Conservation (phyloP, 1,284 basidiomycete genomes). For the Tausonia pullulans region DNA sequence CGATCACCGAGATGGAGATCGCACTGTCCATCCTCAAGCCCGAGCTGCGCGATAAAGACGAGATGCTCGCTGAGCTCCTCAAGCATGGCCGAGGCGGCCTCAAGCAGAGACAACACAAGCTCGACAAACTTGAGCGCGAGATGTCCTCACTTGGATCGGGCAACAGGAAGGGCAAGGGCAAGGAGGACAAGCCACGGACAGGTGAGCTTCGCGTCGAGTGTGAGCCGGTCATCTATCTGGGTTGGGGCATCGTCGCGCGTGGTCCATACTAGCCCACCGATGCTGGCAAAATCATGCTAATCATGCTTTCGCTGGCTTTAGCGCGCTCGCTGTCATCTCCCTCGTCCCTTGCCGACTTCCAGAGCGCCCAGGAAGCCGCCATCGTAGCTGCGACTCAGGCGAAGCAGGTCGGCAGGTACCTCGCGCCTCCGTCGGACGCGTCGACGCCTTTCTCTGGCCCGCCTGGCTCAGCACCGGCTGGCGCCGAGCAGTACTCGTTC, state of each 20-base stretch:
- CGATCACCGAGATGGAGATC: conserved; percentile 17
- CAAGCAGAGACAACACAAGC: background rate
- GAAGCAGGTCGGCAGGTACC: background rate
- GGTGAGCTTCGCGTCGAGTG: background rate
- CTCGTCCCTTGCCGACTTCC: background rate
- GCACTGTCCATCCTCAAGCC: conserved; percentile 13
- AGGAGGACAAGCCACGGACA: background rate
- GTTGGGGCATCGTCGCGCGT: too few relatives aligned
- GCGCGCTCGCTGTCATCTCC: background rate
- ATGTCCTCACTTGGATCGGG: background rate
- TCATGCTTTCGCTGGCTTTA: too few relatives aligned
- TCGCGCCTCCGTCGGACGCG: background rate
- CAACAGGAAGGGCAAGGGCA: too few relatives aligned
- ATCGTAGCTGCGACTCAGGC: background rate
- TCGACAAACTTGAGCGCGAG: background rate
- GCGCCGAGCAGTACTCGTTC: background rate
- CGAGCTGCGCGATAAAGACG: conserved; percentile 2
- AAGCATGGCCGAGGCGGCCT: background rate
- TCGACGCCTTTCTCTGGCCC: background rate
- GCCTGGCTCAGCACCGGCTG: background rate
- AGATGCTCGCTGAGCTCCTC: background rate
- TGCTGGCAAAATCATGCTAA: background rate
- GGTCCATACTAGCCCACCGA: too few relatives aligned
- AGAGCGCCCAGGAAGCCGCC: background rate
- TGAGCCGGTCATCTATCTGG: too few relatives aligned